Evolutionary conservation across 1,284 basidiomycete species (phyloP).

Genomic region (Agaricales sp.): DNA sequence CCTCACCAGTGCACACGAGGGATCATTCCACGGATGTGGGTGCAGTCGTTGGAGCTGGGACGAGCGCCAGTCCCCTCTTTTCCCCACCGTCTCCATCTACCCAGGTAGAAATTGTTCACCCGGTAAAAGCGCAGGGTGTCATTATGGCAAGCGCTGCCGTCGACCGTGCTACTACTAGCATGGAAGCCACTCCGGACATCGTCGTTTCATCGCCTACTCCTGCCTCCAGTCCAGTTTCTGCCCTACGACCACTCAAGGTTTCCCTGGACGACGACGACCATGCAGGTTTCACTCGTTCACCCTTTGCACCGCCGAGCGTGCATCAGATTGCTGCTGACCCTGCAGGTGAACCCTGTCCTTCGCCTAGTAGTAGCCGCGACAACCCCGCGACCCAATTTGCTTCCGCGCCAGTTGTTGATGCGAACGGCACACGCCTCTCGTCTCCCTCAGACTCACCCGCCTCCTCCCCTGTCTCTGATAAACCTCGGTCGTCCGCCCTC

Average conservation of each 20-base stretch:
- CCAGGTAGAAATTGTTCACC: too few relatives aligned
- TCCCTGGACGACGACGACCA: not conserved
- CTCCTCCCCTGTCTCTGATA: not conserved
- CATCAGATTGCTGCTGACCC: not conserved
- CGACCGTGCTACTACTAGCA: too few relatives aligned
- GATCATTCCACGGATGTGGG: not conserved
- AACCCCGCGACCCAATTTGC: not conserved
- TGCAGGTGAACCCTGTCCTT: not conserved
- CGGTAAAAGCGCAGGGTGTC: too few relatives aligned
- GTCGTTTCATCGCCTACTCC: not conserved
- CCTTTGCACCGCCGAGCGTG: not conserved
- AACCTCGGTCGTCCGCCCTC: not conserved
- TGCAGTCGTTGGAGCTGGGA: not conserved
- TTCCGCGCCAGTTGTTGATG: not conserved
- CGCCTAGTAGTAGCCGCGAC: not conserved
- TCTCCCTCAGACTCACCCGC: not conserved
- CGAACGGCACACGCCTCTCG: not conserved
- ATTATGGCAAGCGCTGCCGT: too few relatives aligned
- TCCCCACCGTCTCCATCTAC: too few relatives aligned
- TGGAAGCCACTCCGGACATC: not conserved
- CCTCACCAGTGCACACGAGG: not conserved
- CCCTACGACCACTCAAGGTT: not conserved
- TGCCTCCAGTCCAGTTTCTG: not conserved
- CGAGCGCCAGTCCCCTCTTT: not conserved
- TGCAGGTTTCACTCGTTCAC: not conserved